Percentiles rank a stretch among this genome's conserved stretches.
Evolutionary conservation across 768 basidiomycete genomes (phyloP).

Genomic region (Mycena maculata): DNA sequence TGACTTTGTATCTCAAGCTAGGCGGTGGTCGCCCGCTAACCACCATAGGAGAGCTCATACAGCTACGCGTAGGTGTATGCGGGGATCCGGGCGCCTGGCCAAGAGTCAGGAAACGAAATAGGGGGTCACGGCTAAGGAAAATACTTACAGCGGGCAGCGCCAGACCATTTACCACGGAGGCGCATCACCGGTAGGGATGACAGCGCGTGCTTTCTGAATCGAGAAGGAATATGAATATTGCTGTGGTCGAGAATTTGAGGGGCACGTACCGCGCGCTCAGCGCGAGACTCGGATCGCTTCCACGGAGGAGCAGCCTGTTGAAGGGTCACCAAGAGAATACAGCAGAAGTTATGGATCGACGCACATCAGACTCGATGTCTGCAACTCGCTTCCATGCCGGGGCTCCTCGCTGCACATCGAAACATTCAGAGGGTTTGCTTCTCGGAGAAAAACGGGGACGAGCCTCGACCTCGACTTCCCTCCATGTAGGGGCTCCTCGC

Average conservation of each 20-base stretch:
- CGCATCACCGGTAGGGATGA: not conserved
- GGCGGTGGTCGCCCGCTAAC: no score
- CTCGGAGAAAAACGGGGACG: no score
- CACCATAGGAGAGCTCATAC: no score
- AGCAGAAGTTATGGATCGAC: no score
- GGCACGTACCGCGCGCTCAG: conserved; percentile 15
- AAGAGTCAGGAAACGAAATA: not conserved
- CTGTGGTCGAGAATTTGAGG: not conserved
- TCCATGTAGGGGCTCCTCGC: not conserved
- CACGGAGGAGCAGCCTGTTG: not conserved
- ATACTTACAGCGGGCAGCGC: not conserved
- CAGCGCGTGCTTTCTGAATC: conserved; percentile 8
- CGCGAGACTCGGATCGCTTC: conserved; percentile 15
- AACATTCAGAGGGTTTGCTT: no score
- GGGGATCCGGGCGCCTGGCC: not conserved
- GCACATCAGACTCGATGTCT: not conserved
- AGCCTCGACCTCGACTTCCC: not conserved
- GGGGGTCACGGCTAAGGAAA: no score
- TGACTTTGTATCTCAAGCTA: no score
- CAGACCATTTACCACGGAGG: not conserved
- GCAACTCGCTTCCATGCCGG: conserved; percentile 7
- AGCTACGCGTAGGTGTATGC: not conserved
- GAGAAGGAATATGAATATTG: not conserved
- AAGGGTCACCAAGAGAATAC: no score
- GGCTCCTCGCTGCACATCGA: not conserved